phyloP scores from a whole-genome alignment of 1,139 yeast genomes.

The Nakaseomyces delphensis region DNA sequence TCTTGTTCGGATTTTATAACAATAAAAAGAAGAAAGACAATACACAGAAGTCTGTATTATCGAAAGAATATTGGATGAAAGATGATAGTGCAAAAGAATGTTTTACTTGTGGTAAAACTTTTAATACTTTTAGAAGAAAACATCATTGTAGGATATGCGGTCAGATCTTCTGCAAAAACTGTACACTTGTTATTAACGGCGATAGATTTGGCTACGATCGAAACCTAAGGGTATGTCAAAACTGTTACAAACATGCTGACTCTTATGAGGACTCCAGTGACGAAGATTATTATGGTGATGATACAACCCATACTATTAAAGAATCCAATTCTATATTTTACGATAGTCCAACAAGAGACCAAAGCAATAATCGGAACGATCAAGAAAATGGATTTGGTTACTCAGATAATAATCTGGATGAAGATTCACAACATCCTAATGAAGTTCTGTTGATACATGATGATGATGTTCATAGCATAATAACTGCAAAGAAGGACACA shows the following conservation, averaged over 20 bases:
- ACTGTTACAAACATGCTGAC: constrained; percentile 58
- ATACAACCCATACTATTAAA: not conserved
- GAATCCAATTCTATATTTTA: not conserved
- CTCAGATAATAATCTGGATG: not conserved
- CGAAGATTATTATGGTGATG: constrained; percentile 33
- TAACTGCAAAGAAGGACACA: constrained; percentile 30
- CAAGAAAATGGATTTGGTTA: not conserved
- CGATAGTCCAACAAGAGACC: not conserved
- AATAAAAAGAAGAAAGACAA: constrained; percentile 32
- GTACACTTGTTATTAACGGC: constrained; percentile 73
- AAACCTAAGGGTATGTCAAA: constrained; percentile 67
- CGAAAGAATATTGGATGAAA: constrained; percentile 83
- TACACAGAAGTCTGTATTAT: constrained; percentile 35
- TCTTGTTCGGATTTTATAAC: constrained; percentile 41
- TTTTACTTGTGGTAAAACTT: constrained; percentile 63
- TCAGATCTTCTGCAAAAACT: constrained; percentile 84
- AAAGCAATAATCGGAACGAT: not conserved
- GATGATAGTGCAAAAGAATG: constrained; percentile 81
- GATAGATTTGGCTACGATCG: constrained; percentile 62
- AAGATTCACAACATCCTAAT: constrained; percentile 10
- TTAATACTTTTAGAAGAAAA: constrained; percentile 73
- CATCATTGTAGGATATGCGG: constrained; percentile 97
- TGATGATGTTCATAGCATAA: constrained; percentile 31
- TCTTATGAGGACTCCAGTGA: constrained; percentile 64
- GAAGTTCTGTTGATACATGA: constrained; percentile 20